A percentile compares a stretch with the other conserved stretches of the same genome.
These are phyloP conservation scores for Taphrina sp. DNA, from an alignment of 1,139 yeast genomes.

Conservation along the genomic window DNA sequence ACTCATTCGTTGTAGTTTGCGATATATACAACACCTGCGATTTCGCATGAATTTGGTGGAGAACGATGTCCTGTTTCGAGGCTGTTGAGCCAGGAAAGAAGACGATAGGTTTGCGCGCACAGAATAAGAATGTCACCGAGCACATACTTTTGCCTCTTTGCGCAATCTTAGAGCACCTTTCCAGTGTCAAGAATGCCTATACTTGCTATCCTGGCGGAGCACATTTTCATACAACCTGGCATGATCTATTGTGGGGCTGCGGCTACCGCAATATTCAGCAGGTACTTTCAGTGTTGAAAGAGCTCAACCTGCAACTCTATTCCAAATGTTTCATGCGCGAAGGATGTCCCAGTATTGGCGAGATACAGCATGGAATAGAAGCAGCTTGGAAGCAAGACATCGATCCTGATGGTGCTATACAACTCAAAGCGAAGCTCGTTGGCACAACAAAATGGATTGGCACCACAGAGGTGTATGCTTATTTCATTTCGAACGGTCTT, in stretches of 20 bases:
- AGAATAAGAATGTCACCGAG: background rate
- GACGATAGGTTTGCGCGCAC: too few relatives aligned
- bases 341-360: conserved; percentile 3
- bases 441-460: conserved; percentile 34
- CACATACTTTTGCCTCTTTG: background rate
- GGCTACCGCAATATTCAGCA: conserved; percentile 34
- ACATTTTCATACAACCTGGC: conserved; percentile 5
- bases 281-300: conserved; percentile 28
- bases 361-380: conserved; percentile 21
- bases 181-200: background rate
- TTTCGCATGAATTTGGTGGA: too few relatives aligned
- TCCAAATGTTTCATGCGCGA: too few relatives aligned
- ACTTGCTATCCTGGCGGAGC: background rate
- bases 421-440: conserved; percentile 17
- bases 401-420: conserved; percentile 24
- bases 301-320: too few relatives aligned
- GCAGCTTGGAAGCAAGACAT: conserved; percentile 19
- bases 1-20: too few relatives aligned
- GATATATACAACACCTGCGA: too few relatives aligned
- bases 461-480: conserved; percentile 33
- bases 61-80: too few relatives aligned
- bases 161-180: background rate
- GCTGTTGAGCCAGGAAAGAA: too few relatives aligned
- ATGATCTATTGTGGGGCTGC: conserved; percentile 35
- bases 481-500: conserved; percentile 13